Percentiles rank a stretch among this genome's conserved stretches.
These are phyloP conservation scores for Lachnellula subtilissima DNA, from an alignment of 2,329 filamentous ascomycete genomes.

Conservation along the genomic window DNA sequence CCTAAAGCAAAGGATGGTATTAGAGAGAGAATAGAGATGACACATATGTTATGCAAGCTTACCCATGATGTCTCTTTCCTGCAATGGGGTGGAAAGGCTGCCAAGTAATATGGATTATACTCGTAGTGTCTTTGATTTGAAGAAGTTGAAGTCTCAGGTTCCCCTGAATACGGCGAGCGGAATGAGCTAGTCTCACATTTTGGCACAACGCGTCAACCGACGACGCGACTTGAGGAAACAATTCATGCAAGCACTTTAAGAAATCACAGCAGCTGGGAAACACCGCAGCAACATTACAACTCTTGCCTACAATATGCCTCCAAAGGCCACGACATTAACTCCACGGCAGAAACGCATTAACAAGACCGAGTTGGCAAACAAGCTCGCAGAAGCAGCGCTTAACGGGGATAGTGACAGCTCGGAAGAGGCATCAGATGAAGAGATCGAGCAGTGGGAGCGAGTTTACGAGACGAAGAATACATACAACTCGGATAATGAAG, in stretches of 20 bases:
- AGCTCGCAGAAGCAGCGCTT: slow-evolving; percentile 31
- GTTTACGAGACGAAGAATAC: slow-evolving; percentile 51
- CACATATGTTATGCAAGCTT: background rate
- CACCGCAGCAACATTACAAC: background rate
- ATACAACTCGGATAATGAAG: background rate
- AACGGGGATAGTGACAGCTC: background rate
- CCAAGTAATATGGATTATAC: background rate
- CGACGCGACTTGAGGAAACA: background rate
- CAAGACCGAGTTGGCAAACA: slow-evolving; percentile 36
- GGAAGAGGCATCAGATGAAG: slow-evolving; percentile 71
- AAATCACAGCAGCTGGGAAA: background rate
- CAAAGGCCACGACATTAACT: slow-evolving; percentile 6
- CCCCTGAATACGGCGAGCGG: background rate
- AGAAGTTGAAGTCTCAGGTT: background rate
- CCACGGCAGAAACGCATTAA: slow-evolving; percentile 18
- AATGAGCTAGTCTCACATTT: background rate
- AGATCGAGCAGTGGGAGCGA: slow-evolving; percentile 76
- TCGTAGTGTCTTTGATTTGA: background rate
- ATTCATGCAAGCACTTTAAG: background rate
- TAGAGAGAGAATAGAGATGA: background rate
- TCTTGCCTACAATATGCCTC: slow-evolving; percentile 25
- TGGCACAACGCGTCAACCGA: background rate
- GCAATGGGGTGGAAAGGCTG: too few relatives aligned
- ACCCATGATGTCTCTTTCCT: background rate
- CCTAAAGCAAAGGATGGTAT: background rate